phyloP scores from a whole-genome alignment of 106 monocot species.

The Allium cepa region DNA sequence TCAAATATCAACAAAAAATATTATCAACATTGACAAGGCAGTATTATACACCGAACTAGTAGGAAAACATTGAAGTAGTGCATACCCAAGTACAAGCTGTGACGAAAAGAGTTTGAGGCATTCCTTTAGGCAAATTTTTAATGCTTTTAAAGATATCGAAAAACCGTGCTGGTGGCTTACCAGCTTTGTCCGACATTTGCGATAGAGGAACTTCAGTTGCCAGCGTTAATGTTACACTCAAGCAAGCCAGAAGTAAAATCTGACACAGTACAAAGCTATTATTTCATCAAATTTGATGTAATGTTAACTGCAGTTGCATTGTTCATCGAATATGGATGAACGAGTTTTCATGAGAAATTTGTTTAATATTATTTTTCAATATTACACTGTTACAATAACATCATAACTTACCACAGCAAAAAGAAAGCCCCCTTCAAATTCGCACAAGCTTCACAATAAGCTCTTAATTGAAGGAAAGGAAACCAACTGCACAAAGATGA shows the following conservation, averaged over 20 bases:
- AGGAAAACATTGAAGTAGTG: not conserved
- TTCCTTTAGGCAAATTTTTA: constrained; percentile 61
- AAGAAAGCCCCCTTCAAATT: not conserved
- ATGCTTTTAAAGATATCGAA: constrained; percentile 27
- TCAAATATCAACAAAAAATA: too few species aligned
- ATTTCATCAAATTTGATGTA: not conserved
- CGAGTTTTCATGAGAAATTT: not conserved
- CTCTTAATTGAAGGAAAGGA: not conserved
- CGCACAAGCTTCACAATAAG: not conserved
- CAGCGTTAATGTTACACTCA: constrained; percentile 36
- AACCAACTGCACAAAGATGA: constrained; percentile 2
- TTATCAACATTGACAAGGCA: too few species aligned
- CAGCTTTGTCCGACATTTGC: not conserved
- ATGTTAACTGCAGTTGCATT: not conserved
- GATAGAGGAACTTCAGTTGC: constrained; percentile 41
- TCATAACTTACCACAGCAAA: not conserved
- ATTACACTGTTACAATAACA: not conserved
- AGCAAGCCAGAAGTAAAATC: constrained; percentile 36
- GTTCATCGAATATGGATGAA: not conserved
- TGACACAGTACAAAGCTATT: constrained; percentile 4
- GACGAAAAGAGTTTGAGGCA: constrained; percentile 46
- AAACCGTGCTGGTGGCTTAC: constrained; percentile 2
- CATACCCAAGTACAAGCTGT: constrained; percentile 67
- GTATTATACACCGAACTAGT: not conserved
- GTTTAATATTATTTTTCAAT: not conserved